Conservation (phyloP, 768 basidiomycete species). For the Suillus brevipes region DNA sequence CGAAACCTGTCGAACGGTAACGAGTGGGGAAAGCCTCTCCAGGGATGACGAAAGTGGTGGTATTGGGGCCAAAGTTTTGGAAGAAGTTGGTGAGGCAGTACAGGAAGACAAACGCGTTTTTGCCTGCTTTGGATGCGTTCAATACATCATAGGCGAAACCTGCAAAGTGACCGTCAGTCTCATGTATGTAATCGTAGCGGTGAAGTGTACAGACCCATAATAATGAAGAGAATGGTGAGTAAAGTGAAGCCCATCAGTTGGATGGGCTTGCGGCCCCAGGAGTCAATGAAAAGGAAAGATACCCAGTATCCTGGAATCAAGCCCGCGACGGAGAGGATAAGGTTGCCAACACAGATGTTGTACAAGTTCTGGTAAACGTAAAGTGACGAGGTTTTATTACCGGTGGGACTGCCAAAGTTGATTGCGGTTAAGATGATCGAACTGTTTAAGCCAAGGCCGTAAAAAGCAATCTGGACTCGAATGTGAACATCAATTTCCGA, state of each 20-base stretch:
- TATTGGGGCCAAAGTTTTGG: constrained; percentile 86
- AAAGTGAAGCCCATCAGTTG: constrained; percentile 76
- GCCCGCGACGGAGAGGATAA: constrained; percentile 75
- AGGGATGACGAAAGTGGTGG: constrained; percentile 78
- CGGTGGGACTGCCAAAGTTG: constrained; percentile 50
- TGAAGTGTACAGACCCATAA: constrained; percentile 56
- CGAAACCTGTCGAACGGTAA: constrained; percentile 82
- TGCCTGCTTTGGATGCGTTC: constrained; percentile 40
- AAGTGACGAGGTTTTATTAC: constrained; percentile 26
- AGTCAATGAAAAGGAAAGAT: constrained; percentile 64
- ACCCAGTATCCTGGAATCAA: constrained; percentile 76
- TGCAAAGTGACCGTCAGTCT: constrained; percentile 24
- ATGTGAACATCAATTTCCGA: constrained; percentile 3
- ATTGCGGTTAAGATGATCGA: constrained; percentile 74
- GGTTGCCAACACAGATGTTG: constrained; percentile 72
- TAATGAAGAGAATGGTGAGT: constrained; percentile 64
- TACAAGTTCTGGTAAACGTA: constrained; percentile 57
- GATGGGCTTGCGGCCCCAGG: constrained; percentile 80
- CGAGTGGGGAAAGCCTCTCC: constrained; percentile 88
- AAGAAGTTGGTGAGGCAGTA: constrained; percentile 90
- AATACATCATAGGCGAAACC: constrained; percentile 69
- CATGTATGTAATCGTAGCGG: background rate
- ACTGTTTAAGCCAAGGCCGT: constrained; percentile 85
- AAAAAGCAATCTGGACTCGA: constrained; percentile 69
- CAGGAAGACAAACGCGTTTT: constrained; percentile 72